These are phyloP conservation scores for Pseudogymnoascus sp. DNA, from an alignment of 2,329 filamentous ascomycete species.

Conservation along the genomic window DNA sequence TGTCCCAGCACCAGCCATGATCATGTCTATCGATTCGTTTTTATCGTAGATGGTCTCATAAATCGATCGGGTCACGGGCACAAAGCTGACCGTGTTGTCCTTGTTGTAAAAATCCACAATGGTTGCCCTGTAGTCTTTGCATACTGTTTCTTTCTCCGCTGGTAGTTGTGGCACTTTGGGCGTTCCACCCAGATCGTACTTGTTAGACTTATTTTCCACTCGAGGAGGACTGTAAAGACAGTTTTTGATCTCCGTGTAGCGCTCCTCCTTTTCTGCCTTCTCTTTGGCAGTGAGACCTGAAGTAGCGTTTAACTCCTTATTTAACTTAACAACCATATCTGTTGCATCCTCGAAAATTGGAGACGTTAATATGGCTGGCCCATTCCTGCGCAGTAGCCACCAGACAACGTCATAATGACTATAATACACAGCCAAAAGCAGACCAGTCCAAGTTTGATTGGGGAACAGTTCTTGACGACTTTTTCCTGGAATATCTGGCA, in stretches of 20 bases:
- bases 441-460: neutral
- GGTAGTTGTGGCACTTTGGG: neutral
- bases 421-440: neutral
- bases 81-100: neutral
- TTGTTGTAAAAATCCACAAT: slow-evolving; percentile 2
- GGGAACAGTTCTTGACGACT: neutral
- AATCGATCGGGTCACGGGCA: neutral
- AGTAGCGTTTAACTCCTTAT: neutral
- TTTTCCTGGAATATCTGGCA: neutral
- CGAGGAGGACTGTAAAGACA: neutral
- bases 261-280: neutral
- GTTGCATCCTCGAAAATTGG: neutral
- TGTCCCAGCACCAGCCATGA: neutral
- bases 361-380: neutral
- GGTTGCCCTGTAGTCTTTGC: neutral
- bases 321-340: neutral
- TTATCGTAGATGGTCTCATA: neutral
- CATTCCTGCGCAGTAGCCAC: neutral
- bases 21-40: neutral
- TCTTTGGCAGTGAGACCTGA: neutral
- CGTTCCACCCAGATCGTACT: neutral
- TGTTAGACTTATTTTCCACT: neutral
- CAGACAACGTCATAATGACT: neutral
- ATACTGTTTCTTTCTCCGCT: neutral
- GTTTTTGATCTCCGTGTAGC: neutral